Conservation (phyloP, 305 asterid species). For the Fraxinus velutina region DNA sequence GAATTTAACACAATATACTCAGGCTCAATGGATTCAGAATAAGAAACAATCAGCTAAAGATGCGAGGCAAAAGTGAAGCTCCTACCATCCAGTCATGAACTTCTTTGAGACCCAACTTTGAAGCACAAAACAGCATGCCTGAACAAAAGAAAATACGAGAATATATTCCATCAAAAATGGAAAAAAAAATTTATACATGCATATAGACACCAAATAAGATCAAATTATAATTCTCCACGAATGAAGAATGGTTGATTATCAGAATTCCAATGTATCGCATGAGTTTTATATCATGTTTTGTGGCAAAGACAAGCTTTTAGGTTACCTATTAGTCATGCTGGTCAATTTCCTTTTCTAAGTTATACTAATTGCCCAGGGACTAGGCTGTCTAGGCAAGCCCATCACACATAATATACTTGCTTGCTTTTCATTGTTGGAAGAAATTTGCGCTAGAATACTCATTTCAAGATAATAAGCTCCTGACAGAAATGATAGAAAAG, state of each 20-base stretch:
- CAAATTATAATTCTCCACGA: neutral
- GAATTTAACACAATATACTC: conserved; percentile 13
- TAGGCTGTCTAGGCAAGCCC: neutral
- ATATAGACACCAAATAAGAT: neutral
- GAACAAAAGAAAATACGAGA: conserved; percentile 24
- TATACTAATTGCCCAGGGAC: neutral
- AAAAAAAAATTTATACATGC: neutral
- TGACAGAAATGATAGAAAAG: neutral
- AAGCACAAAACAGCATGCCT: conserved; percentile 90
- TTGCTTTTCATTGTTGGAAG: neutral
- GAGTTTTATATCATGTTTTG: neutral
- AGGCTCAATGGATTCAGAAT: conserved; percentile 8
- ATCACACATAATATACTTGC: neutral
- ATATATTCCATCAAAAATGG: conserved; percentile 16
- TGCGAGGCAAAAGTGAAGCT: conserved; percentile 20
- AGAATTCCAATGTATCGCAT: neutral
- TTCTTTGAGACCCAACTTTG: conserved; percentile 91
- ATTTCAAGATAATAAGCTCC: neutral
- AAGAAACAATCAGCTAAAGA: conserved; percentile 2
- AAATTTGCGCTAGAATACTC: neutral
- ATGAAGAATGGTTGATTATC: neutral
- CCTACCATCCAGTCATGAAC: conserved; percentile 96
- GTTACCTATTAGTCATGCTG: neutral
- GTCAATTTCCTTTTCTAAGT: neutral
- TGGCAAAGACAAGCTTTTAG: neutral